These are phyloP conservation scores for Saraca asoca DNA, from an alignment of 331 rosid species.

Conservation along the genomic window DNA sequence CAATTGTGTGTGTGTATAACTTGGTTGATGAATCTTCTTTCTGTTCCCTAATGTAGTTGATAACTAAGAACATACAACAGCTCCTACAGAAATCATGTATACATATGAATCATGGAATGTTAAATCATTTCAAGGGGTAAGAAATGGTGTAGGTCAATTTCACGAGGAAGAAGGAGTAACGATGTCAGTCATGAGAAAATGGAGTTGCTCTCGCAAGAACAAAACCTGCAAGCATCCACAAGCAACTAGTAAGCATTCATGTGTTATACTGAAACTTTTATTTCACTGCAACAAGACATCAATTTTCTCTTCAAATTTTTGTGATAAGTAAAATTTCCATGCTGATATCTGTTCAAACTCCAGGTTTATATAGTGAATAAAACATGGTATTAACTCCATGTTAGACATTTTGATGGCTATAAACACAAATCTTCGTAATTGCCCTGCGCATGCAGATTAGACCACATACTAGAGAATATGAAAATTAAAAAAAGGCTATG, in stretches of 20 bases:
- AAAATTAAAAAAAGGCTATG: no score
- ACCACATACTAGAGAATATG: background rate
- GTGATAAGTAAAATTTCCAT: background rate
- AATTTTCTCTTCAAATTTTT: background rate
- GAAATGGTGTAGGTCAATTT: no score
- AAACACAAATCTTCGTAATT: background rate
- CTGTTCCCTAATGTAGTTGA: no score
- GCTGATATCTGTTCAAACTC: no score
- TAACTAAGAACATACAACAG: no score
- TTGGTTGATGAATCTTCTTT: no score
- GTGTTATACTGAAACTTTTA: background rate
- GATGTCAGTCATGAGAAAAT: slow-evolving; percentile 61
- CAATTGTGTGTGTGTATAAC: no score
- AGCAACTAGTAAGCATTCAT: background rate
- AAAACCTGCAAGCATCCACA: slow-evolving; percentile 57
- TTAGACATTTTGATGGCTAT: slow-evolving; percentile 18
- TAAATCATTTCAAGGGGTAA: no score
- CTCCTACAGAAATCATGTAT: no score
- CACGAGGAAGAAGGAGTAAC: slow-evolving; percentile 30
- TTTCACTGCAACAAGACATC: background rate
- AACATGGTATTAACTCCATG: slow-evolving; percentile 16
- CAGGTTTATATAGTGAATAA: slow-evolving; percentile 4
- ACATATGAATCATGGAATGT: no score
- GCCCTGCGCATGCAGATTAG: slow-evolving; percentile 5
- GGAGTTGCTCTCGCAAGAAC: slow-evolving; percentile 67